phyloP scores from a whole-genome alignment of 176 grass and related monocot species.

The Guadua angustifolia region DNA sequence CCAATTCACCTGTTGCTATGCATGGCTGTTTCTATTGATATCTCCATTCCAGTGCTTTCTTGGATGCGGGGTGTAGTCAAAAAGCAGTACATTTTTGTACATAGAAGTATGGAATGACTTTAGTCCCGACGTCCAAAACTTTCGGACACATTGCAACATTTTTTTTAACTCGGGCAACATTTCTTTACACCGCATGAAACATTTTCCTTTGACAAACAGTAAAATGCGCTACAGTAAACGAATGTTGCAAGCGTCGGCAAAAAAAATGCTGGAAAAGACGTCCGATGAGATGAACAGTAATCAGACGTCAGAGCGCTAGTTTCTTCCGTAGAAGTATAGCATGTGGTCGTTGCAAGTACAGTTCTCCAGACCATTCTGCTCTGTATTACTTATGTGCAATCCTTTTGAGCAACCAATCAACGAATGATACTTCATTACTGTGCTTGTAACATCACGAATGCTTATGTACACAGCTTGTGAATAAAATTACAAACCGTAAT shows the following conservation, averaged over 20 bases:
- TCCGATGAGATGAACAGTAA: too few relatives aligned
- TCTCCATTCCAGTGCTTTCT: background rate
- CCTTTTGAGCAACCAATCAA: slow-evolving; percentile 44
- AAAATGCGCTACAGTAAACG: too few relatives aligned
- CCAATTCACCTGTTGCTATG: slow-evolving; percentile 15
- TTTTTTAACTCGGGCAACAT: too few relatives aligned
- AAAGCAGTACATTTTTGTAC: slow-evolving; percentile 41
- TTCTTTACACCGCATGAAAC: too few relatives aligned
- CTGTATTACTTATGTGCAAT: background rate
- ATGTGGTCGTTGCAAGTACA: slow-evolving; percentile 35
- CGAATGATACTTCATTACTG: slow-evolving; percentile 38
- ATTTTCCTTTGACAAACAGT: too few relatives aligned
- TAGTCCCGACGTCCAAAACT: too few relatives aligned
- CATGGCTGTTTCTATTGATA: background rate
- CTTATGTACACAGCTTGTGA: slow-evolving; percentile 54
- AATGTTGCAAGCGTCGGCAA: too few relatives aligned
- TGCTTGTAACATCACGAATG: slow-evolving; percentile 31
- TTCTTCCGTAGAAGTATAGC: slow-evolving; percentile 41
- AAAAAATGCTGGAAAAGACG: too few relatives aligned
- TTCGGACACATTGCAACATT: too few relatives aligned
- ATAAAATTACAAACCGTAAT: slow-evolving; percentile 48
- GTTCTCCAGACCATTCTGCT: background rate
- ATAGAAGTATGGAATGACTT: slow-evolving; percentile 43
- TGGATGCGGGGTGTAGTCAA: background rate
- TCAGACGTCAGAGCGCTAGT: too few relatives aligned